Conservation (phyloP, 2,329 filamentous ascomycete genomes). For the Bipolaris victoriae region DNA sequence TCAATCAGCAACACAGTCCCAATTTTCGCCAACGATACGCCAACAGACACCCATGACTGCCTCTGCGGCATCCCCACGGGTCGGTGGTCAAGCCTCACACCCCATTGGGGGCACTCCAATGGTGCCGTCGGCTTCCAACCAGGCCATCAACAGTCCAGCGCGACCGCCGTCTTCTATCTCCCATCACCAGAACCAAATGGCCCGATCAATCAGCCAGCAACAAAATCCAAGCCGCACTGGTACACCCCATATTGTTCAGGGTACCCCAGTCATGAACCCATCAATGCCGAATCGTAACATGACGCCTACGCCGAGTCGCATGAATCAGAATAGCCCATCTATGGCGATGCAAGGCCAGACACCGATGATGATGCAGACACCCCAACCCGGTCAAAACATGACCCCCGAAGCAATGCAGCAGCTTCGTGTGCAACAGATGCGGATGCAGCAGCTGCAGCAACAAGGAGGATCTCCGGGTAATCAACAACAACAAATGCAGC, state of each 20-base stretch:
- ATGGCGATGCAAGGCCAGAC: constrained; percentile 44
- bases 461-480: constrained; percentile 29
- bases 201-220: constrained; percentile 47
- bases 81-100: constrained; percentile 43
- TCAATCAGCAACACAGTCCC: constrained; percentile 63
- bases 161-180: constrained; percentile 49
- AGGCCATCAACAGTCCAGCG: constrained; percentile 47
- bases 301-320: constrained; percentile 47
- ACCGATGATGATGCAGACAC: constrained; percentile 47
- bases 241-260: constrained; percentile 48
- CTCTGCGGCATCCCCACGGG: constrained; percentile 51
- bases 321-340: constrained; percentile 47
- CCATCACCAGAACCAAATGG: constrained; percentile 49
- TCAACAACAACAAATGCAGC: constrained; percentile 32
- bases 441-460: constrained; percentile 39
- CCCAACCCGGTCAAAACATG: constrained; percentile 41
- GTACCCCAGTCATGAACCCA: constrained; percentile 48
- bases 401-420: constrained; percentile 46
- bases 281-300: constrained; percentile 49
- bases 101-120: constrained; percentile 54
- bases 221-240: constrained; percentile 48
- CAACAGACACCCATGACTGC: constrained; percentile 55
- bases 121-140: constrained; percentile 48
- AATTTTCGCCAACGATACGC: constrained; percentile 65
- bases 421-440: constrained; percentile 35